Evolutionary conservation across 2,329 filamentous ascomycete species (phyloP), one percentile per base, ranked within the genome.

Genomic region (Capronia epimyces): DNA sequence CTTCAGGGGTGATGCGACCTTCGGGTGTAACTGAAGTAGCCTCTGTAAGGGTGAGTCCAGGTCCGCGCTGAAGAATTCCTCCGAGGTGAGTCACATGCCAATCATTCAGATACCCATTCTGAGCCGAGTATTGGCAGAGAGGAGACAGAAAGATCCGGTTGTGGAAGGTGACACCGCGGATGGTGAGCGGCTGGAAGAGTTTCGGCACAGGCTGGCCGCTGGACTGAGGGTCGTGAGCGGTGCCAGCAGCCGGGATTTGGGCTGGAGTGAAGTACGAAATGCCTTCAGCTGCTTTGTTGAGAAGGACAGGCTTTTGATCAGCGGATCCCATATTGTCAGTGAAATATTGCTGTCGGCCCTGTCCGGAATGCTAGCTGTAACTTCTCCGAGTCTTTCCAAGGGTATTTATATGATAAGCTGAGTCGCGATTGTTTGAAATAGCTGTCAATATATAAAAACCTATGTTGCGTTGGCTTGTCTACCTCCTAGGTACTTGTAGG

Each of bases 1-100:
- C 87, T 66, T 90, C 76, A 1, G 89, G 88, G 0, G 86, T 86
- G 72, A 95, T 95, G 49, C 90, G 80, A 22, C 89, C 89, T 60
- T 90, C 82, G 4, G 87, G 70, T 8, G 80, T 74, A 0, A 95
- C 86, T 25, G 82, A 75, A 0, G 87, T 89, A 21, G 89, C 88
- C 71, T 95, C 90, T 50, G 90, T 75, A 53, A 89, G 80, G 43
- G 84, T 73, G 15, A 95, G 73, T 1, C 81, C 86, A 0, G 86
- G 83, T 10, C 90, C 90, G 49, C 85, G 81, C 52, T 84, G 75
- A 18, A 87, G 78, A 60, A 89, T 89, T 54, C 87, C 83, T 50
- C 89, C 87, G 21, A 91, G 75, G 64, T 95, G 89, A 13, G 89
- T 82, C 43, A 91, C 73, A 67, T 95, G 89, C 79, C 83, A 95